Base-by-base conservation (phyloP, 768 basidiomycete genomes). In the Cyclocybe aegerita region DNA sequence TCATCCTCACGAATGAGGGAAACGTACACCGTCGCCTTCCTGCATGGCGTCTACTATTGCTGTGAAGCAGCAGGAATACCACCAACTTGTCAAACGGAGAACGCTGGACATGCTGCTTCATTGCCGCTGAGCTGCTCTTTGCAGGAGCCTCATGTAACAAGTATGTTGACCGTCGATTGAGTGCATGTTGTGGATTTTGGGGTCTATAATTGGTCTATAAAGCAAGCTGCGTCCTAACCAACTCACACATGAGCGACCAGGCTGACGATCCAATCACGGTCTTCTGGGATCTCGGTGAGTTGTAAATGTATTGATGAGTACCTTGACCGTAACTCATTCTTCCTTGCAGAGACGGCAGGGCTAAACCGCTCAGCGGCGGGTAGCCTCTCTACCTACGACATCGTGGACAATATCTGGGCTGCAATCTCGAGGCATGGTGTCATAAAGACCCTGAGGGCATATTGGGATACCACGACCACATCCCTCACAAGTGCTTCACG, bases 211-310 rank as follows among this genome's bases (percentile, higher is more conserved):
- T 23, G 23, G 23, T 23, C 23, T 23, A 23, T 23, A 23, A 23
- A 23, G 23, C 23, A 23, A 23, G 23, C 4, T 23, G 23, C 23
- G 23, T 23, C 23, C 23, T 23, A 23, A 23, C 23, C 23, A 5
- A 23, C 5, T 15, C 43, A 44, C 43, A 35, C 36, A 35, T 17
- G 31, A 14, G 12, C 16, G 43, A 33, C 43, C 39, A 42, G 39
- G 49, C 43, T 16, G 47, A 50, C 7, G 46, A 61, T 9, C 41
- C 59, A 23, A 52, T 60, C 15, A 49, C 15, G 7, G 48, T 67
- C 1, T 65, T 64, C 46, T 67, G 66, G 66, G 64, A 67, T 39
- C 56, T 52, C 47, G 64, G 66, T 67, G 9, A 47, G 63, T 54
- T 23, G 9, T n/a, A 41, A 43, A 15, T 51, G 10, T 9, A 16